Evolutionary conservation across 83 land plant genomes (phyloP).

Genomic region (Thuja plicata): DNA sequence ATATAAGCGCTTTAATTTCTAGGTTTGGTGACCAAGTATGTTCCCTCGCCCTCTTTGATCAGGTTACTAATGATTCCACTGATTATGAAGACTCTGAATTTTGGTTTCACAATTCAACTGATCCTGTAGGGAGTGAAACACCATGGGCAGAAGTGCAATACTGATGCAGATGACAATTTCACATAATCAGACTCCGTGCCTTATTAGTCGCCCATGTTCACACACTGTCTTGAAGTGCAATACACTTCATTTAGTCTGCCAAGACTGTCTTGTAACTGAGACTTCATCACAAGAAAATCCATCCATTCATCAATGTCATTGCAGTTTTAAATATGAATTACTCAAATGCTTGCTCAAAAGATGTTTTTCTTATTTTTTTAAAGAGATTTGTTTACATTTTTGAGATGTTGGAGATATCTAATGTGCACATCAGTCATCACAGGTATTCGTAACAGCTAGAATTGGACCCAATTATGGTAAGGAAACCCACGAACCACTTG

Average conservation of each 20-base stretch:
- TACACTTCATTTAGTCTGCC: neutral
- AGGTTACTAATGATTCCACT: neutral
- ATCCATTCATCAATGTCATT: neutral
- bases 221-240: neutral
- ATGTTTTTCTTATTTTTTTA: neutral
- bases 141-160: neutral
- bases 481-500: neutral
- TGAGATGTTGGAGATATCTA: neutral
- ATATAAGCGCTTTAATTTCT: neutral
- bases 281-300: neutral
- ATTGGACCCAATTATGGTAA: neutral
- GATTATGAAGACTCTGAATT: neutral
- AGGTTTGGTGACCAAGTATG: neutral
- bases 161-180: neutral
- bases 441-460: neutral
- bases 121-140: neutral
- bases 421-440: neutral
- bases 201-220: neutral
- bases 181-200: neutral
- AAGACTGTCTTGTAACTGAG: neutral
- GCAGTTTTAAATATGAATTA: neutral
- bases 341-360: neutral
- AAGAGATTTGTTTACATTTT: neutral
- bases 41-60: neutral
- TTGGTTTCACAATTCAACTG: neutral